Evolutionary conservation across 306 rosid genomes (phyloP), one percentile per base, ranked within the genome.

Genomic region (Ceratonia siliqua): DNA sequence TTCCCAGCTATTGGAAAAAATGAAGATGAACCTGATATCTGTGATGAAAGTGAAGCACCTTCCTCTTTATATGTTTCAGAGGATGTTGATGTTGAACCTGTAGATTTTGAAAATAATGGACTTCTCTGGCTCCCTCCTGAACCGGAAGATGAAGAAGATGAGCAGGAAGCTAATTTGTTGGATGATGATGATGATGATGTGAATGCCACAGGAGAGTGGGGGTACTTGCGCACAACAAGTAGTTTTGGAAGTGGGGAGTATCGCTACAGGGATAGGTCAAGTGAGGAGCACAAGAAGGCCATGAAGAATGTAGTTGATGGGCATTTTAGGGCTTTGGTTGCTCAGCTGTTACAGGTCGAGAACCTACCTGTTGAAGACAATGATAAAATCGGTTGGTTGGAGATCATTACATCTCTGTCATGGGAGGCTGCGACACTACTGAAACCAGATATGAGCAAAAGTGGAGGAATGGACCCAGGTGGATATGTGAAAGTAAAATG

Each of bases 101-200:
- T 92, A 75, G 97, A 95, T 89, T 92, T 92, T 67, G 97, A 92
- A 82, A 95, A 87, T 81, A 90, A 90, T 70, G 98, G 93, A 62
- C 90, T 92, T 85, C 91, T 95, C 63, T 95, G 99, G 99, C 91
- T 92, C 58, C 99, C 99, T 49, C 97, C 99, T 56, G 97, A 90
- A 68, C 99, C 99, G 14, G 98, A 95, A 85, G 92, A 94, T 30
- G 97, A 84, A 82, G 97, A 95, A 64, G 98, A 95, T 80, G 99
- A 92, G 32, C 82, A 74, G 63, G 99, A 95, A 82, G 70, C 83
- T n/a, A 57, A 55, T 65, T 66, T 87, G 32, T 82, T 83, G 68
- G 97, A 87, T 72, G 97, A 90, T 38, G 97, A 91, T 6, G 95
- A 89, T 8, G 97, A 91, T 36, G 84, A 77, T 43, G 97, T 83